Base-by-base conservation (phyloP, 2,329 filamentous ascomycete genomes). In the Trichophyton equinum region DNA sequence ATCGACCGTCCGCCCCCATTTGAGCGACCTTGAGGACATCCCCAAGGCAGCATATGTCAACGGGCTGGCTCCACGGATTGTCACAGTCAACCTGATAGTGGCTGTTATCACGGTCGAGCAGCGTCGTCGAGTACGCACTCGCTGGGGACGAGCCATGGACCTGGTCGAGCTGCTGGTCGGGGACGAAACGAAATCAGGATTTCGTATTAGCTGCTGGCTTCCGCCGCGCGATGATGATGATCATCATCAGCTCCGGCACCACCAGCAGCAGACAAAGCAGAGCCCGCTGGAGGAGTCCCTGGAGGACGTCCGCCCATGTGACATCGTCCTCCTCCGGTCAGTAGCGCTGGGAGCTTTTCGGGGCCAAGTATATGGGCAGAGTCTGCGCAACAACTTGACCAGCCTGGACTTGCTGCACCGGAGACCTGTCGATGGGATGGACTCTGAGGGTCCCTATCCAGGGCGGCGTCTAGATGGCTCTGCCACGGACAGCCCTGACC, bases 161-260 rank as follows among this genome's bases (percentile, higher is more conserved):
- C 79, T 95, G 2, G 76, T 92, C 46, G 90, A 95, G 72, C 73
- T 94, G 1, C 77, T 91, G 0, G 84, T 96, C 0, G 91, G 88
- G 4, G 92, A 97, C 71, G 88, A 96, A 58, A 95, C 91, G 0
- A 83, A 81, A 64, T 83, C 88, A 0, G 88, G 87, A 1, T 95
- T 96, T 73, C 83, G 81, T 30, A 79, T 96, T 60, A 91, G 87
- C 2, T 90, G 95, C 71, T 97, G 92, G 92, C 76, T 95, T 1
- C 74, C 80, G 3, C 72, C 77, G 1, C 60, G 63, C 20, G 67
- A 72, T 4, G 53, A 65, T 49, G 42, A 61, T 38, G 53, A 65
- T 49, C 42, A 61, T 38, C 25, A 53, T 33, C 38, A 53, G 25
- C 25, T 27, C 25, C 25, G 5, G n/a, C 36, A 30, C 25, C 46